phyloP scores from a whole-genome alignment of 345 rosid species.

The Lenwebbia sp. region DNA sequence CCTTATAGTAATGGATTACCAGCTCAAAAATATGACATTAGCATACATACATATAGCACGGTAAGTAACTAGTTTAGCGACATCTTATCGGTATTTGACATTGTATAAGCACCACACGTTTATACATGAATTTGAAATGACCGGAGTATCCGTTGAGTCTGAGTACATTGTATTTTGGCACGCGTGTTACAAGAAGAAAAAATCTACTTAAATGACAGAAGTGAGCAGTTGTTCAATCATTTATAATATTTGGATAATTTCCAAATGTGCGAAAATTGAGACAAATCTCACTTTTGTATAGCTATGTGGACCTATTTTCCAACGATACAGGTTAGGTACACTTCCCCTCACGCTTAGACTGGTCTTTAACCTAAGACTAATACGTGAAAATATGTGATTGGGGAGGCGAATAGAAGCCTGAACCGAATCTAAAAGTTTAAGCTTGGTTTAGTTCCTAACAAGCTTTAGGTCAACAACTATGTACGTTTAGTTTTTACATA shows the following conservation, averaged over 20 bases:
- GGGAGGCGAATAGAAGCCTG: neutral
- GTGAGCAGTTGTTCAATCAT: too few species aligned
- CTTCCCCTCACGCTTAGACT: neutral
- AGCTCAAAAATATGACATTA: neutral
- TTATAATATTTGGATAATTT: neutral
- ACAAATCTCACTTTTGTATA: too few species aligned
- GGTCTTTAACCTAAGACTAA: neutral
- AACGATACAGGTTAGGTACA: neutral
- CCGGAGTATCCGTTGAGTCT: too few species aligned
- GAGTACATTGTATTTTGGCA: neutral
- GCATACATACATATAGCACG: neutral
- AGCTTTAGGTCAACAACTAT: neutral
- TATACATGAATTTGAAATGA: too few species aligned
- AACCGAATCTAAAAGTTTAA: neutral
- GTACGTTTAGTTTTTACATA: neutral
- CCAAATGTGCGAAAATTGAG: neutral
- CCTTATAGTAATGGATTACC: neutral
- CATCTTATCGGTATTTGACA: neutral
- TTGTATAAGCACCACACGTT: too few species aligned
- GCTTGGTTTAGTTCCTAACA: neutral
- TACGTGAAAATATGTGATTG: neutral
- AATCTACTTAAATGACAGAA: too few species aligned
- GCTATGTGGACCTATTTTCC: too few species aligned
- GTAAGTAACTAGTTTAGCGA: neutral
- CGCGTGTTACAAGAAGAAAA: neutral